Evolutionary conservation across 306 rosid species (phyloP).

Genomic region (Dryas drummondii): DNA sequence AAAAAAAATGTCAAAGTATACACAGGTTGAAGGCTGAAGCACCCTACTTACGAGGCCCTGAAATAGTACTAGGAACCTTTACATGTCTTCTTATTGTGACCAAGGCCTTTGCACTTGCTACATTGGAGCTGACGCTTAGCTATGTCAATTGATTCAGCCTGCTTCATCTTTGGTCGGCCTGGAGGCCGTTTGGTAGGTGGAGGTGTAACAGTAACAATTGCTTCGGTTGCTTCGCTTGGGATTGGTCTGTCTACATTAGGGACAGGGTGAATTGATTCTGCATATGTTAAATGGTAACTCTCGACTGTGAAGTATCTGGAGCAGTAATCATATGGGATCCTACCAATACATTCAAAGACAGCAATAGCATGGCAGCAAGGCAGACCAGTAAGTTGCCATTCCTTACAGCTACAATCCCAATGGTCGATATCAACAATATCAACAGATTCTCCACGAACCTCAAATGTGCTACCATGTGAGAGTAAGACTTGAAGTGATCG

Average conservation of each 20-base stretch:
- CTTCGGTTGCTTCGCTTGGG: constrained; percentile 35
- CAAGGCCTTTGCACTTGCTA: constrained; percentile 94
- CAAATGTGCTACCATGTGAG: constrained; percentile 56
- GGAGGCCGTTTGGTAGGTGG: constrained; percentile 96
- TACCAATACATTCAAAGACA: constrained; percentile 59
- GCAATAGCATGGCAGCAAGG: constrained; percentile 96
- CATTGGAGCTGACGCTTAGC: constrained; percentile 94
- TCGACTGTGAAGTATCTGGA: constrained; percentile 75
- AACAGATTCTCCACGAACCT: constrained; percentile 82
- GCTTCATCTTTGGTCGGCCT: constrained; percentile 88
- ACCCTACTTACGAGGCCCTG: constrained; percentile 38
- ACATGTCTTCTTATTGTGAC: constrained; percentile 97
- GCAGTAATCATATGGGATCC: constrained; percentile 78
- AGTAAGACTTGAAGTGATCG: constrained; percentile 62
- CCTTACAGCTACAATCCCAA: constrained; percentile 91
- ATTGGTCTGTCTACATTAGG: constrained; percentile 72
- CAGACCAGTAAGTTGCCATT: constrained; percentile 83
- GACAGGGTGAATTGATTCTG: constrained; percentile 75
- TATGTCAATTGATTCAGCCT: constrained; percentile 59
- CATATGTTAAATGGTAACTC: constrained; percentile 59
- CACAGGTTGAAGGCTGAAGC: constrained; percentile 11
- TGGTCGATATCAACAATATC: constrained; percentile 73
- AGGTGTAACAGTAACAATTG: constrained; percentile 65
- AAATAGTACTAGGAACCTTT: constrained; percentile 37
- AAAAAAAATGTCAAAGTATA: constrained; percentile 15